Base-by-base conservation (phyloP, 2,329 filamentous ascomycete genomes). In the Trichoderma semiorbis region DNA sequence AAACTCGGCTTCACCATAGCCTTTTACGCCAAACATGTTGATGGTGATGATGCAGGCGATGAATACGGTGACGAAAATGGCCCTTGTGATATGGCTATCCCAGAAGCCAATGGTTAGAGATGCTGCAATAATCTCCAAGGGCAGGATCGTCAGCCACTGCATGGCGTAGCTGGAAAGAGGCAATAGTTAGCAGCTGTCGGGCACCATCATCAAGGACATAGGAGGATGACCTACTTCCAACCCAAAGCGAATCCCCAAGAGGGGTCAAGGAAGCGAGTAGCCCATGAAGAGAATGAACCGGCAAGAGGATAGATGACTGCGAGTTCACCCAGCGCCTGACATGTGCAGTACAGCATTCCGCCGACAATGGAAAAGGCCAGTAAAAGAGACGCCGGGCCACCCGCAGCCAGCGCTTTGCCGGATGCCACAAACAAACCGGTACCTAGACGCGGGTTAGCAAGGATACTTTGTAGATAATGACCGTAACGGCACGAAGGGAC, bases 181-280 rank as follows among this genome's bases (percentile, higher is more conserved):
- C 12, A 39, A 67, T 72, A 8, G 14, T 72, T 34, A 73, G 70
- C 70, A 63, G 26, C 26, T 3, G 10, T 61, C 57, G 18, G 18
- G 26, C n/a, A 47, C 8, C 14, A 36, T 21, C 28, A 30, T 18
- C 16, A 16, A 14, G 12, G 1, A 43, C 16, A 21, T 34, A 24
- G 21, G 16, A 28, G 32, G 12, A 32, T 14, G 21, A 86, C 89
- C 81, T 80, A 93, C 87, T 97, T 97, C 94, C 94, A 97, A 18
- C 94, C 94, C 93, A 97, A 97, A 61, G 94, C 93, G 78, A 97
- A 97, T 0, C 94, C 94, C 94, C 94, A 97, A 0, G 95, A 95
- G 1, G 95, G 95, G 78, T 98, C 94, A 21, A 98, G 82, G 78
- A 98, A 98, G 21, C 95, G 90, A 34, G 94, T 97, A 21, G 95